These are phyloP conservation scores for Orbilia oligospora DNA, from an alignment of 2,329 filamentous ascomycete species.

Conservation along the genomic window DNA sequence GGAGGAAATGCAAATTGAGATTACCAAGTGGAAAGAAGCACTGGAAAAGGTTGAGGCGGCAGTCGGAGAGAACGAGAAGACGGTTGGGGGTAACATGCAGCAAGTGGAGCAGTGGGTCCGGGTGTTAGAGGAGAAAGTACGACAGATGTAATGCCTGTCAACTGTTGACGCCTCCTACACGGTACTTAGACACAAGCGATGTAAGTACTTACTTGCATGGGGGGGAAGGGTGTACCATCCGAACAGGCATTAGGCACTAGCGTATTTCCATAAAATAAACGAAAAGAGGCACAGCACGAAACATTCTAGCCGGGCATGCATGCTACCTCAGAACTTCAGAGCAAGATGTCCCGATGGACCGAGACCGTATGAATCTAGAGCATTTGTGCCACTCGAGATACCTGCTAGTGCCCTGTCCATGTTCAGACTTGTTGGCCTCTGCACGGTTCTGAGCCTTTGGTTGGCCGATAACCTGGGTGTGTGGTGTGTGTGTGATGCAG, in stretches of 20 bases:
- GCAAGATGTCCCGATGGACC: neutral
- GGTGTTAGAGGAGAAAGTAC: constrained; percentile 83
- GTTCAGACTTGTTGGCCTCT: no score
- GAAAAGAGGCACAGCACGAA: constrained; percentile 22
- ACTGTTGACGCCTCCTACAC: no score
- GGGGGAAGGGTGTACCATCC: neutral
- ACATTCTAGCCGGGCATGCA: neutral
- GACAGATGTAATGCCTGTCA: constrained; percentile 70
- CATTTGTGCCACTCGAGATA: constrained; percentile 21
- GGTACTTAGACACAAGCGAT: no score
- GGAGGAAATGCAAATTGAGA: constrained; percentile 83
- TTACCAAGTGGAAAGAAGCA: constrained; percentile 87
- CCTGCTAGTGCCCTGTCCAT: no score
- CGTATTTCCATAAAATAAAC: constrained; percentile 23
- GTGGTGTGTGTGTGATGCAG: neutral
- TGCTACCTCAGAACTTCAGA: neutral
- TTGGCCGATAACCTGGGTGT: neutral
- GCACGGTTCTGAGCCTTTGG: neutral
- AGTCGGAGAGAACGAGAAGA: constrained; percentile 78
- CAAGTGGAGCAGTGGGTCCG: constrained; percentile 91
- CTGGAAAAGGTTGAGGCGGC: constrained; percentile 83
- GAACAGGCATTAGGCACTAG: constrained; percentile 18
- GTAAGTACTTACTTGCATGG: constrained; percentile 7
- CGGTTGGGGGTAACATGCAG: constrained; percentile 83
- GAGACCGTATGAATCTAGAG: neutral